A percentile compares a stretch with the other conserved stretches of the same genome.
phyloP scores from a whole-genome alignment of 495 filamentous ascomycete species.

The Penicillium riverlandense region DNA sequence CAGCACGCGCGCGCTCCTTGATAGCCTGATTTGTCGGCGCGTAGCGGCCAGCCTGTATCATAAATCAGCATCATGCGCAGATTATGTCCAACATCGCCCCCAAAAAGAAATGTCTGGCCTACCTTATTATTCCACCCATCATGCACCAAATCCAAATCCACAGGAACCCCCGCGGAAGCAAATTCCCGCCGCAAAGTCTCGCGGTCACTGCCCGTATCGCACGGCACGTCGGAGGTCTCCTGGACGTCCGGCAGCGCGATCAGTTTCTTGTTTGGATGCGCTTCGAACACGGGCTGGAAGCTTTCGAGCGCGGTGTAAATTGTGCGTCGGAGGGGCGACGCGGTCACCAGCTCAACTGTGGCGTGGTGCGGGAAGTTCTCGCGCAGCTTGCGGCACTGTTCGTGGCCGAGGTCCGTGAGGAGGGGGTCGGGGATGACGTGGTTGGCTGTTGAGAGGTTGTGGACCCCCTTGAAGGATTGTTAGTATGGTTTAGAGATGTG shows the following conservation, averaged over 20 bases:
- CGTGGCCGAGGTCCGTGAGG: conserved; percentile 67
- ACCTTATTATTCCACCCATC: conserved; percentile 69
- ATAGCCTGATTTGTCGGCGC: conserved; percentile 51
- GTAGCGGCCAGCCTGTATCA: conserved; percentile 39
- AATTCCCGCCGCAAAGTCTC: conserved; percentile 57
- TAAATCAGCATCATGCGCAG: too few relatives aligned
- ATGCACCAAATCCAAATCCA: conserved; percentile 55
- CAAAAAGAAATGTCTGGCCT: background rate
- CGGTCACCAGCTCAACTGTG: conserved; percentile 62
- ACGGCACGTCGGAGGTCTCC: conserved; percentile 68
- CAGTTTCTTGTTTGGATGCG: conserved; percentile 44
- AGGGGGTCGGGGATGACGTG: conserved; percentile 68
- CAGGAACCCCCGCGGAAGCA: conserved; percentile 33
- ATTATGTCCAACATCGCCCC: too few relatives aligned
- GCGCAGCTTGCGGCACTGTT: conserved; percentile 64
- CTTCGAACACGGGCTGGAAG: conserved; percentile 51
- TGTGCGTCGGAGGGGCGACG: conserved; percentile 79
- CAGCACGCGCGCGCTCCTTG: conserved; percentile 52
- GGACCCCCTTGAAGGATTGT: conserved; percentile 53
- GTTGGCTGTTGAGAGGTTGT: conserved; percentile 72
- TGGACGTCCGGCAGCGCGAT: conserved; percentile 74
- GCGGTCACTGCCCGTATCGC: conserved; percentile 65
- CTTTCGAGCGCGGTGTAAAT: conserved; percentile 70
- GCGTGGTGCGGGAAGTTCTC: conserved; percentile 56
- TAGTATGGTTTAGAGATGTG: too few relatives aligned